These are phyloP conservation scores for Hansenula lynferdii DNA, from an alignment of 1,139 yeast genomes.

Conservation along the genomic window DNA sequence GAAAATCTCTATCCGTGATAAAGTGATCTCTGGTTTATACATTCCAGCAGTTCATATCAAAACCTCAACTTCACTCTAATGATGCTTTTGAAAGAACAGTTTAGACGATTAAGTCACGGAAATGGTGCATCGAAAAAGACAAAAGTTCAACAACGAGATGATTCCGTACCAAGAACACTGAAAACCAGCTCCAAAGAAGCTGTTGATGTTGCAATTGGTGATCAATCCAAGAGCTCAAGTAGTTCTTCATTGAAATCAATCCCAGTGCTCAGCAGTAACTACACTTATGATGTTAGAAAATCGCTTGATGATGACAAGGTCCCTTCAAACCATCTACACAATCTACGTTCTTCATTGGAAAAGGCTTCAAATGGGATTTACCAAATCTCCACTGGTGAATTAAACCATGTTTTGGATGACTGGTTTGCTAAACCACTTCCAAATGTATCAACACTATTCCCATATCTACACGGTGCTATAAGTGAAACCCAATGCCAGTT, in stretches of 20 bases:
- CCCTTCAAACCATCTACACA: background rate
- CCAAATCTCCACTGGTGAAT: background rate
- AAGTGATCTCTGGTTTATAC: too few species aligned
- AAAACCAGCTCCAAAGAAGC: too few species aligned
- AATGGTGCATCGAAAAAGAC: too few species aligned
- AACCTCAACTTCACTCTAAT: background rate
- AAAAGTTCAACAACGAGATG: background rate
- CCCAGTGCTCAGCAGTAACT: too few species aligned
- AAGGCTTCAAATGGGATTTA: background rate
- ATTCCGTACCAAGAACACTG: background rate
- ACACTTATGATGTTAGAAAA: too few species aligned
- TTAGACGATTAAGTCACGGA: background rate
- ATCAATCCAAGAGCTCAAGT: too few species aligned
- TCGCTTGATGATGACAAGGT: background rate
- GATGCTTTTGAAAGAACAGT: constrained; percentile 2
- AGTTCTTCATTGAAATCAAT: too few species aligned
- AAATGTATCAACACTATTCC: background rate
- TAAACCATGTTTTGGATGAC: background rate
- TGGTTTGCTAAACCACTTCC: constrained; percentile 1
- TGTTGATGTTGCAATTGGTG: too few species aligned
- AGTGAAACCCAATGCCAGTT: constrained; percentile 1
- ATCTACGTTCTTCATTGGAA: background rate
- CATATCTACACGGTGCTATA: constrained; percentile 1
- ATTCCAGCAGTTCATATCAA: too few species aligned
- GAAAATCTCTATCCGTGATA: too few species aligned